Percentiles rank a stretch among this genome's conserved stretches.
Evolutionary conservation across 2,329 filamentous ascomycete species (phyloP).

Genomic region (Chaetoscypha palmicola): DNA sequence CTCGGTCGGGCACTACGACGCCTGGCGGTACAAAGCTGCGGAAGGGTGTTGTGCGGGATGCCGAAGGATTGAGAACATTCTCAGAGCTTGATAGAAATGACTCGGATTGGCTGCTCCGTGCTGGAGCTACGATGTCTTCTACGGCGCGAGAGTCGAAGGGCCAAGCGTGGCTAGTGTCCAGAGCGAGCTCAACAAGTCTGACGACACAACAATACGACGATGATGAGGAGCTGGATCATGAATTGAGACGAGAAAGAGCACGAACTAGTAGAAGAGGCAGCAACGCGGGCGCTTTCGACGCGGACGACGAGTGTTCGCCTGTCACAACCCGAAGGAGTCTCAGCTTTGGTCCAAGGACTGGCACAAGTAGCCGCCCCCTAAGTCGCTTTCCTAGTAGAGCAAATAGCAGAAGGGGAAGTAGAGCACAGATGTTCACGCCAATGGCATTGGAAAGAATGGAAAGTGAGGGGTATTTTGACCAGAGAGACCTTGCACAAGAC

Average conservation of each 20-base stretch:
- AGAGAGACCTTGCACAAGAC: slow-evolving; percentile 24
- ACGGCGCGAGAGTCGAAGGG: slow-evolving; percentile 61
- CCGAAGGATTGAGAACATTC: slow-evolving; percentile 24
- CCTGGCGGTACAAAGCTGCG: slow-evolving; percentile 19
- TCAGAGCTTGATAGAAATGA: slow-evolving; percentile 37
- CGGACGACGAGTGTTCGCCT: slow-evolving; percentile 33
- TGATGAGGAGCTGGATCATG: slow-evolving; percentile 45
- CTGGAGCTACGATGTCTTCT: slow-evolving; percentile 54
- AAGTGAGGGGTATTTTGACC: slow-evolving; percentile 40
- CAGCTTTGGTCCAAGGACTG: slow-evolving; percentile 32
- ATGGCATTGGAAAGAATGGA: slow-evolving; percentile 37
- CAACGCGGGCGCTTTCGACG: slow-evolving; percentile 24
- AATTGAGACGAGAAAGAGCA: slow-evolving; percentile 43
- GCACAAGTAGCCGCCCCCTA: slow-evolving; percentile 38
- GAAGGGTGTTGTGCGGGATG: slow-evolving; percentile 22
- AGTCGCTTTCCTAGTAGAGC: slow-evolving; percentile 42
- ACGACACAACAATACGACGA: slow-evolving; percentile 44
- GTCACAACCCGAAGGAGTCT: slow-evolving; percentile 26
- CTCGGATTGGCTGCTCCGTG: slow-evolving; percentile 59
- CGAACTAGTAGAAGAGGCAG: slow-evolving; percentile 28
- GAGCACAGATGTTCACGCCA: slow-evolving; percentile 31
- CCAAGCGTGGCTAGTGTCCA: slow-evolving; percentile 60
- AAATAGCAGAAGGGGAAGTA: slow-evolving; percentile 27
- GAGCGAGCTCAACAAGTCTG: slow-evolving; percentile 58
- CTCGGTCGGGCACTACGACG: slow-evolving; percentile 24